Evolutionary conservation across 2,329 filamentous ascomycete species (phyloP).

Genomic region (Ophiocordyceps unilateralis): DNA sequence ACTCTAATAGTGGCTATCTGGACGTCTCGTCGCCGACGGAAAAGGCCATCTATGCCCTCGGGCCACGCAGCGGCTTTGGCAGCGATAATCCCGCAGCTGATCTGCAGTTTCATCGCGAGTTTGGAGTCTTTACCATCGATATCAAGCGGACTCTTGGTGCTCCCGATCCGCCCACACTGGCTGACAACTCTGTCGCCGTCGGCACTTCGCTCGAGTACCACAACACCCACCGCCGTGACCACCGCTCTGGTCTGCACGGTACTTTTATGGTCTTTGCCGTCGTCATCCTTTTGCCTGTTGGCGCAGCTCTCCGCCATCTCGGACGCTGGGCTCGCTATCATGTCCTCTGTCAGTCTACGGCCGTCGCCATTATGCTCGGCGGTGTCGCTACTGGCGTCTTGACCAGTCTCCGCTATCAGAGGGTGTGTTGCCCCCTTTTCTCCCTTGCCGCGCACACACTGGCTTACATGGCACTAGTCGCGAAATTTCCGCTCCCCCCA

Average conservation of each 20-base stretch:
- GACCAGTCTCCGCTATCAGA: slow-evolving; percentile 33
- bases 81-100: slow-evolving; percentile 24
- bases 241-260: slow-evolving; percentile 24
- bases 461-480: slow-evolving; percentile 20
- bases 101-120: slow-evolving; percentile 33
- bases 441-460: neutral
- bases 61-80: slow-evolving; percentile 24
- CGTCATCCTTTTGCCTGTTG: slow-evolving; percentile 36
- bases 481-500: slow-evolving; percentile 34
- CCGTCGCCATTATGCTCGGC: slow-evolving; percentile 27
- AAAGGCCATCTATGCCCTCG: slow-evolving; percentile 38
- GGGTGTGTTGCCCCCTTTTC: slow-evolving; percentile 23
- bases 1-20: slow-evolving; percentile 21
- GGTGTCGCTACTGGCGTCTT: slow-evolving; percentile 36
- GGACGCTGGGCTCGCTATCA: slow-evolving; percentile 36
- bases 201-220: slow-evolving; percentile 17
- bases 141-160: slow-evolving; percentile 31
- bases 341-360: slow-evolving; percentile 32
- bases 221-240: slow-evolving; percentile 16
- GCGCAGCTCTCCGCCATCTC: slow-evolving; percentile 33
- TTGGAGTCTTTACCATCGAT: slow-evolving; percentile 38
- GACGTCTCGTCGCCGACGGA: slow-evolving; percentile 29
- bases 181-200: slow-evolving; percentile 14
- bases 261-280: slow-evolving; percentile 38
- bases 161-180: slow-evolving; percentile 22